A percentile compares a stretch with the other conserved stretches of the same genome.
phyloP scores from a whole-genome alignment of 345 rosid genomes.

The Eucalyptus melliodora region DNA sequence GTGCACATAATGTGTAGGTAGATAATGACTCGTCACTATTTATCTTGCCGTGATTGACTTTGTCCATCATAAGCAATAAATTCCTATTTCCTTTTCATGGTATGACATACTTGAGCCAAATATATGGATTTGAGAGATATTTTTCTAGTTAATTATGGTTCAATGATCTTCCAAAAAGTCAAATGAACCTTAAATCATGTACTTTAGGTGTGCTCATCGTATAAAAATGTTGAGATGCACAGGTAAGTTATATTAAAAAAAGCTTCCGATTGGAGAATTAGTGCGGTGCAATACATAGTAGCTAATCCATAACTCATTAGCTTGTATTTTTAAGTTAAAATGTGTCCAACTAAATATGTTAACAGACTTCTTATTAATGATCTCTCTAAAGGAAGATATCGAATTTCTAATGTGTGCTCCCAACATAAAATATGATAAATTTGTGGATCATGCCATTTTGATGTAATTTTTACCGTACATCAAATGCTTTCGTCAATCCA shows the following conservation, averaged over 20 bases:
- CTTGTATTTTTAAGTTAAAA: background rate
- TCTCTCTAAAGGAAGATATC: background rate
- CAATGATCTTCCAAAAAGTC: background rate
- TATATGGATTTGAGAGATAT: background rate
- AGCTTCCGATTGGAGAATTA: fast-evolving
- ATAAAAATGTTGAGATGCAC: background rate
- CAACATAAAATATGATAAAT: background rate
- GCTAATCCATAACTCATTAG: background rate
- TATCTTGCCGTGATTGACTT: background rate
- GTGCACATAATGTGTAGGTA: background rate
- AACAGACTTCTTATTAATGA: background rate
- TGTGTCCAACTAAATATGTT: background rate
- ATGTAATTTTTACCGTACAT: background rate
- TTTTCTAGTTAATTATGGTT: background rate
- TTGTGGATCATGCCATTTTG: background rate
- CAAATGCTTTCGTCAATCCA: background rate
- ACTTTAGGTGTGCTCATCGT: background rate
- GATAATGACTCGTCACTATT: background rate
- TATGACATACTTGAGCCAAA: background rate
- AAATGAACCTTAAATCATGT: background rate
- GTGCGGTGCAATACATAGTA: background rate
- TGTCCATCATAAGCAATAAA: background rate
- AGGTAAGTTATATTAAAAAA: background rate
- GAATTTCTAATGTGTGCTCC: background rate
- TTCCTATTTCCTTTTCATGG: background rate